Percentiles rank a stretch among this genome's conserved stretches.
These are phyloP conservation scores for Fraxinus sp. DNA, from an alignment of 305 asterid genomes.

Conservation along the genomic window DNA sequence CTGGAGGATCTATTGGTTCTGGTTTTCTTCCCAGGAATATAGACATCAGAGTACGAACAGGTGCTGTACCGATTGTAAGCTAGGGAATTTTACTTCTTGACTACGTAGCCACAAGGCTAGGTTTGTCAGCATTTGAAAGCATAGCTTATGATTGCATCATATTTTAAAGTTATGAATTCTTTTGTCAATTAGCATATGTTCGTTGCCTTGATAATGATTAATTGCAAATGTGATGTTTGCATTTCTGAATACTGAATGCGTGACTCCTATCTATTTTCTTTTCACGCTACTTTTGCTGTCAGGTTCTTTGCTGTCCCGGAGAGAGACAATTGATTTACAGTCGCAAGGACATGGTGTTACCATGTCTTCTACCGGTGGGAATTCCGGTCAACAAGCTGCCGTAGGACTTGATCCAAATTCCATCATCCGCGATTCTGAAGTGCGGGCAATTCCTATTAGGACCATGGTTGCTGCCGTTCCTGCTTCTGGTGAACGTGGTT, in stretches of 20 bases:
- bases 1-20: conserved; percentile 63
- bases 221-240: neutral
- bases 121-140: neutral
- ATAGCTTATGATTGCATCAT: neutral
- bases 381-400: conserved; percentile 47
- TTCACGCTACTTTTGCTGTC: conserved; percentile 9
- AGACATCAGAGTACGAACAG: conserved; percentile 95
- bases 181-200: neutral
- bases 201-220: neutral
- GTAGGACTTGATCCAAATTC: conserved; percentile 35
- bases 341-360: conserved; percentile 53
- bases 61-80: conserved; percentile 30
- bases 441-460: conserved; percentile 64
- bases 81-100: neutral
- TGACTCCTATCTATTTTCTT: conserved; percentile 13
- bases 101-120: neutral
- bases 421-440: conserved; percentile 45
- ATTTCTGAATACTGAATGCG: neutral
- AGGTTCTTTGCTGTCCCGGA: conserved; percentile 68
- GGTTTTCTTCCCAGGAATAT: conserved; percentile 58
- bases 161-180: neutral
- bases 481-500: conserved; percentile 43
- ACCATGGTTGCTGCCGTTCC: conserved; percentile 62
- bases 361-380: conserved; percentile 36
- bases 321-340: conserved; percentile 59